phyloP scores from a whole-genome alignment of 1,139 yeast species.

The Suhomyces anneliseae region DNA sequence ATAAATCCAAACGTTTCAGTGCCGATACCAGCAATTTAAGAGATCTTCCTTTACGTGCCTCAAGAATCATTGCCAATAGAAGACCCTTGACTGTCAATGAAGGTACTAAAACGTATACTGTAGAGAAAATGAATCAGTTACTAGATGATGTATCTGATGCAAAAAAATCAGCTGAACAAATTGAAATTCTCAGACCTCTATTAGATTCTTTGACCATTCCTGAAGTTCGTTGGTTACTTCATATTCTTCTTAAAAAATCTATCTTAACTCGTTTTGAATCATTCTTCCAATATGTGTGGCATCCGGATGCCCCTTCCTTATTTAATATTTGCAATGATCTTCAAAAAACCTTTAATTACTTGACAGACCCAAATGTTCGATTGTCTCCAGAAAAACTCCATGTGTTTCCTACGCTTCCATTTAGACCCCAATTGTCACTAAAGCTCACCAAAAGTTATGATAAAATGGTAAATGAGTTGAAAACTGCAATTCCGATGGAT shows the following conservation, averaged over 20 bases:
- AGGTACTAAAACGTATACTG: constrained; percentile 23
- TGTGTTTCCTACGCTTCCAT: constrained; percentile 53
- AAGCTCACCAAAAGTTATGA: constrained; percentile 52
- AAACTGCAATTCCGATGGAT: constrained; percentile 25
- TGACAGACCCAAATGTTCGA: constrained; percentile 49
- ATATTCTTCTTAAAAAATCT: constrained; percentile 62
- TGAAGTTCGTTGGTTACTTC: constrained; percentile 71
- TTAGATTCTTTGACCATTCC: constrained; percentile 56
- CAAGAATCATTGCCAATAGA: constrained; percentile 43
- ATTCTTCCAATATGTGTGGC: constrained; percentile 67
- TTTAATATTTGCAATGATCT: constrained; percentile 69
- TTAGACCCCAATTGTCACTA: constrained; percentile 71
- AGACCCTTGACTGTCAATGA: constrained; percentile 20
- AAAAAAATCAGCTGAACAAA: constrained; percentile 36
- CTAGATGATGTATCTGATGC: constrained; percentile 51
- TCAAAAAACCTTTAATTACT: constrained; percentile 57
- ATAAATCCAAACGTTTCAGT: constrained; percentile 28
- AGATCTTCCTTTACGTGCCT: constrained; percentile 40
- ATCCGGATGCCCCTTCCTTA: constrained; percentile 72
- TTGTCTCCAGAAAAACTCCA: constrained; percentile 46
- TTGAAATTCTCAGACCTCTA: constrained; percentile 47
- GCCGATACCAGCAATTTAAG: constrained; percentile 33
- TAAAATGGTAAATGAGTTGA: constrained; percentile 45
- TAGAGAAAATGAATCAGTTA: constrained; percentile 56
- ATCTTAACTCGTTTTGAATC: constrained; percentile 62